phyloP scores from a whole-genome alignment of 1,284 basidiomycete species.

The Rhodotorula glutinis region DNA sequence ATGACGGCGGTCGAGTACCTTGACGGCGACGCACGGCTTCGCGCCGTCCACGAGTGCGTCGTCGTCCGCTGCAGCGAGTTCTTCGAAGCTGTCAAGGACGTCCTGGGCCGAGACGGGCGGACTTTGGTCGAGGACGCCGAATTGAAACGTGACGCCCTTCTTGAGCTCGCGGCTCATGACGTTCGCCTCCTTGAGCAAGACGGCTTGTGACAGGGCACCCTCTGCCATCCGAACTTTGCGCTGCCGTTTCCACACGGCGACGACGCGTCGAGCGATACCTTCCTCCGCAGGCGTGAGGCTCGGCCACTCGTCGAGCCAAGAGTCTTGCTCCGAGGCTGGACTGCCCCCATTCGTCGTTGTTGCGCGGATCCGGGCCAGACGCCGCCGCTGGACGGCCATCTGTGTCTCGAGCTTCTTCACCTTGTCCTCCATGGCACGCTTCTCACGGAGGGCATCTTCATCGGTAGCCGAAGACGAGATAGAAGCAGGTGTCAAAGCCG shows the following conservation, averaged over 20 bases:
- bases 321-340: background rate
- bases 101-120: constrained; percentile 78
- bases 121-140: constrained; percentile 68
- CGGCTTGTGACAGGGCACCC: constrained; percentile 75
- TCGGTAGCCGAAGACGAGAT: constrained; percentile 48
- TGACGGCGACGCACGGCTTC: constrained; percentile 82
- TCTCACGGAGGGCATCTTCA: constrained; percentile 58
- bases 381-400: constrained; percentile 57
- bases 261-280: constrained; percentile 69
- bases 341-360: background rate
- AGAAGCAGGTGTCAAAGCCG: constrained; percentile 19
- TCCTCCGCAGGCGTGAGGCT: constrained; percentile 60
- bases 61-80: constrained; percentile 89
- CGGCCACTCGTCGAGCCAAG: constrained; percentile 23
- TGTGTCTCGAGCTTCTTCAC: constrained; percentile 73
- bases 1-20: constrained; percentile 81
- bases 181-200: constrained; percentile 89
- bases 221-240: constrained; percentile 89
- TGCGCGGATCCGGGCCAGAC: constrained; percentile 57
- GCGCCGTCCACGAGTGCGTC: constrained; percentile 64
- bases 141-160: constrained; percentile 86
- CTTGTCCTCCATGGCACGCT: constrained; percentile 85
- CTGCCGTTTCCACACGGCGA: constrained; percentile 80
- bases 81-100: constrained; percentile 74
- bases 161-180: constrained; percentile 82